phyloP scores from a whole-genome alignment of 1,284 basidiomycete genomes.

The Ceratobasidium sp. region DNA sequence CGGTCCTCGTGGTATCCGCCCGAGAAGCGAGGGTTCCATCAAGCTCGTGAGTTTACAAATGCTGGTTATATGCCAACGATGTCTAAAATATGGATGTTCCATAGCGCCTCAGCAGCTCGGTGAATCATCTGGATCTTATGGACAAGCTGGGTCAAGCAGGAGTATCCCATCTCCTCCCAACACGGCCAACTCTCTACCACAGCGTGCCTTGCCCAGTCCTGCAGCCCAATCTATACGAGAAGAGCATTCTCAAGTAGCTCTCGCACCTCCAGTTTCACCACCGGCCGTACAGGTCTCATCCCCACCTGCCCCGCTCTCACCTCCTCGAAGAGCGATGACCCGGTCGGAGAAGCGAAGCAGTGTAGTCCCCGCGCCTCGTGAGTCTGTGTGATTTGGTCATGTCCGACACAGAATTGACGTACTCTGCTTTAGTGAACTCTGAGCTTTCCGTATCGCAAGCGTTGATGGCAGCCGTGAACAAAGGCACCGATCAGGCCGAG shows the following conservation, averaged over 20 bases:
- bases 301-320: neutral
- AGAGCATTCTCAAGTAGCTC: neutral
- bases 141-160: constrained; percentile 21
- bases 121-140: constrained; percentile 20
- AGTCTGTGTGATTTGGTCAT: no score
- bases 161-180: neutral
- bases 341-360: constrained; percentile 1
- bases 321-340: neutral
- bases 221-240: neutral
- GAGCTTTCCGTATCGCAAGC: constrained; percentile 21
- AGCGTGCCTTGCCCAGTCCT: neutral
- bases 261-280: neutral
- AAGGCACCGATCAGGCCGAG: constrained; percentile 7
- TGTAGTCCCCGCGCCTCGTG: constrained; percentile 1
- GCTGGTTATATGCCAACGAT: neutral
- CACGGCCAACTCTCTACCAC: neutral
- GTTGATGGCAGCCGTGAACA: constrained; percentile 29
- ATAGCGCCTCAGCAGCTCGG: neutral
- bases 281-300: neutral
- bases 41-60: neutral
- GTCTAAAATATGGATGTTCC: neutral
- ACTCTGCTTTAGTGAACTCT: constrained; percentile 4
- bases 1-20: constrained; percentile 22
- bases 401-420: no score
- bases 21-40: constrained; percentile 14